Evolutionary conservation across 441 rosid species (phyloP), one percentile per base, ranked within the genome.

Genomic region (Hypseocharis bilobata): DNA sequence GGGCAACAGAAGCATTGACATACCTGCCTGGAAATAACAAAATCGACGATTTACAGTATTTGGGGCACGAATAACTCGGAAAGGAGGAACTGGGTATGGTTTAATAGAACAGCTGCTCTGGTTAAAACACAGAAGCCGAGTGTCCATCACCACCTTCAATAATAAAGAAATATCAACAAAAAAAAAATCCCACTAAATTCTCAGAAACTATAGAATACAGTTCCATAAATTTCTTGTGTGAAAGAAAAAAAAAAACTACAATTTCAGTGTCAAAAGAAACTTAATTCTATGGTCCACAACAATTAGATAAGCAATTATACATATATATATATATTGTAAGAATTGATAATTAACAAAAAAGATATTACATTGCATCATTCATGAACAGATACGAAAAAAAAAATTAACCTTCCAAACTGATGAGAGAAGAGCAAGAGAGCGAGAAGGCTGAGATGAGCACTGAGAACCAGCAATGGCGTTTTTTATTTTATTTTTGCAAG

Each of bases 101-200:
- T 69, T 77, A 40, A 47, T 13, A 32, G 64, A 64, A 68, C 66
- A 26, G 62, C 40, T 61, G 69, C 19, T 71, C 25, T 63, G 68
- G 67, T 71, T 75, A 34, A 77, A 62, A 70, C 71, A 66, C 16
- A 79, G 74, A 75, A 77, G 77, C 78, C 70, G 84, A 49, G 76
- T 71, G 69, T 68, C 84, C 85, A 79, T 80, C 38, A 74, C 70
- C 64, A 70, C 71, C 81, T 79, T 77, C 80, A 81, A 72, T 68
- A n/a, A n/a, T n/a, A n/a, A n/a, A n/a, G 68, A 57, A 62, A 72
- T 64, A 49, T 20, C 2, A 49, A 49, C 17, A 19, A 19, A 23
- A 49, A 49, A 49, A 20, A 23, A 49, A 17, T 23, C 25, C 17
- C 55, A 20, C 55, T 19, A 49, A 49, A 19, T 49, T 49, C 25